These are phyloP conservation scores for Lunularia cruciata DNA, from an alignment of 225 moss, liverwort and hornwort genomes.

Conservation along the genomic window DNA sequence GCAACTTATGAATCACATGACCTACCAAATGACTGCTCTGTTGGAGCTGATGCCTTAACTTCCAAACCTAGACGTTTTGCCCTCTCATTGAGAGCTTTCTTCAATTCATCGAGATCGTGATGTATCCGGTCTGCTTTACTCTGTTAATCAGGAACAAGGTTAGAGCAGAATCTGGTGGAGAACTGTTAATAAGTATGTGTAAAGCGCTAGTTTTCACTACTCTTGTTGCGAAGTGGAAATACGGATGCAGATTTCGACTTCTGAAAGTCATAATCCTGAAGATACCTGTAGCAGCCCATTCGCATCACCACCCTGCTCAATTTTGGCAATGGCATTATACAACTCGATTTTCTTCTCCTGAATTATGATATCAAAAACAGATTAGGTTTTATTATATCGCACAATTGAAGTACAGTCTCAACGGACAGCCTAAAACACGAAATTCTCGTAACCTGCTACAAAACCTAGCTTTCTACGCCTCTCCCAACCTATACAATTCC, in stretches of 20 bases:
- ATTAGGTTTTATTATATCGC: not conserved
- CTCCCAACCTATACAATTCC: too few species aligned
- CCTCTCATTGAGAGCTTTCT: conserved; percentile 71
- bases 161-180: too few species aligned
- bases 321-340: conserved; percentile 65
- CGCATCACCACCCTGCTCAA: conserved; percentile 61
- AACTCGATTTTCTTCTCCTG: conserved; percentile 83
- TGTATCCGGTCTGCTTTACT: conserved; percentile 68
- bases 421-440: too few species aligned
- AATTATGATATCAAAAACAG: conserved; percentile 3
- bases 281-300: conserved; percentile 55
- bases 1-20: not conserved
- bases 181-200: too few species aligned
- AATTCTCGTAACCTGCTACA: too few species aligned
- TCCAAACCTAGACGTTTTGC: conserved; percentile 56
- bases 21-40: conserved; percentile 75
- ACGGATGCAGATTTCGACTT: not conserved
- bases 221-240: not conserved
- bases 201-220: too few species aligned
- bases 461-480: too few species aligned
- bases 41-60: conserved; percentile 57
- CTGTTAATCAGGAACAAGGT: conserved; percentile 22
- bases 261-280: not conserved
- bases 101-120: conserved; percentile 68
- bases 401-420: too few species aligned